Conservation (phyloP, 768 basidiomycete species). For the Leccinum fibrillosum region DNA sequence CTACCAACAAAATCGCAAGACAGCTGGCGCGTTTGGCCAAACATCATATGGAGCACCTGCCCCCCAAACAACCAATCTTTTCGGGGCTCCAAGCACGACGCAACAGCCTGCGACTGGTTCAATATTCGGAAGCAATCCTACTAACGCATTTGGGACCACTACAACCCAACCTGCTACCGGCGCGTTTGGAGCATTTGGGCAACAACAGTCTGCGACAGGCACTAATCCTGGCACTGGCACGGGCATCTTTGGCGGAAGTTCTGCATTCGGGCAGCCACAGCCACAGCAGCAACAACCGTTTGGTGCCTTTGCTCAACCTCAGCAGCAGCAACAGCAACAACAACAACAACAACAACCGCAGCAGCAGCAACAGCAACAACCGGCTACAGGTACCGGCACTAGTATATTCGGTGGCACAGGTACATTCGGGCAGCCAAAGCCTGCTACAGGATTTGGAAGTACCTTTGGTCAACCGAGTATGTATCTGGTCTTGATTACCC, state of each 20-base stretch:
- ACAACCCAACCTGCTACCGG: conserved; percentile 26
- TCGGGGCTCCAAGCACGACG: conserved; percentile 26
- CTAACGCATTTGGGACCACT: conserved; percentile 22
- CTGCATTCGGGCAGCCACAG: conserved; percentile 39
- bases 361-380: conserved; percentile 30
- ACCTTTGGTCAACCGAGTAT: conserved; percentile 27
- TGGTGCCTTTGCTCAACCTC: conserved; percentile 49
- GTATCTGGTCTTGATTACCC: neutral
- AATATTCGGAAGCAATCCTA: conserved; percentile 28
- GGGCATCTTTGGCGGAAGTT: conserved; percentile 41
- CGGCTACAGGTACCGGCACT: conserved; percentile 34
- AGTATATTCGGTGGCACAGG: conserved; percentile 33
- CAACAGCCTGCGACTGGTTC: conserved; percentile 29
- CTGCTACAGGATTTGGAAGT: conserved; percentile 28
- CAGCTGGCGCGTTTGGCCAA: conserved; percentile 61
- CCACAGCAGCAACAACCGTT: conserved; percentile 33
- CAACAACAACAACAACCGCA: neutral
- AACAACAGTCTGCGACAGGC: conserved; percentile 35
- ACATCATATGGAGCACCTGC: conserved; percentile 29
- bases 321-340: conserved; percentile 10
- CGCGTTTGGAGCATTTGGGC: conserved; percentile 33
- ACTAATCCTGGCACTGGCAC: conserved; percentile 25
- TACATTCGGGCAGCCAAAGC: conserved; percentile 32
- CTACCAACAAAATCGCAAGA: conserved; percentile 71
- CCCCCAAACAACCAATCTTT: conserved; percentile 24